Base-by-base conservation (phyloP, 352 stramenopile genomes). In the Pythium rhizo-oryzae region DNA sequence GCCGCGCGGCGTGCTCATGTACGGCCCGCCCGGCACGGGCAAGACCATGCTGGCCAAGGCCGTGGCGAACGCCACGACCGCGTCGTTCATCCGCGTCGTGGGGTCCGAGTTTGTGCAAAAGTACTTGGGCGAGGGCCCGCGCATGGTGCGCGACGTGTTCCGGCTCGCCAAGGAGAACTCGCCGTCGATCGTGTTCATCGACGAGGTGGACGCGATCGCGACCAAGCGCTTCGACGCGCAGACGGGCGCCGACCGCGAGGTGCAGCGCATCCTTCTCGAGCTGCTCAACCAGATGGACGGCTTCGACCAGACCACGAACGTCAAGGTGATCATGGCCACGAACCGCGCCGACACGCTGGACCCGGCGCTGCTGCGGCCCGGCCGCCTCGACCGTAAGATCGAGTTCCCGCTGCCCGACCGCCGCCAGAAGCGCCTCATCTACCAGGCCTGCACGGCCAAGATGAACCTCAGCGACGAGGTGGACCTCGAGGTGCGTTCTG, bases 281-380 rank as follows among this genome's bases (percentile, higher is more conserved):
- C 81, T 99, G 49, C 82, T 99, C 13, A 99, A 99, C 86, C 98
- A 99, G 78, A 99, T 99, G 98, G 98, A 99, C 84, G 98, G 98
- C 28, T 99, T 99, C 69, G 98, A 99, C 82, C 97, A 99, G 80
- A 97, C 92, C 47, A 99, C 97, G 35, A 99, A 99, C 82, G 97
- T 99, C 74, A 99, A 99, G 87, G 97, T 99, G 37, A 99, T 99
- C 73, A 99, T 99, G 98, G 98, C 98, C 4, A 99, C 98, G 0
- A 99, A 99, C 84, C 90, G 98, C 11, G 96, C 97, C 16, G 98
- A 99, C 76, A 99, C 98, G 43, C 78, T 99, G 53, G 98, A 99
- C 83, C 98, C 98, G 37, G 98, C 98, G 28, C 84, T 99, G 59
- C 84, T 99, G 62, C 92, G 98, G 69, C 98, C 98, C 8, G 98